Percentiles rank a stretch among this genome's conserved stretches.
phyloP scores from a whole-genome alignment of 371 early-diverging fungal species.

The Haplosporangium sp. region DNA sequence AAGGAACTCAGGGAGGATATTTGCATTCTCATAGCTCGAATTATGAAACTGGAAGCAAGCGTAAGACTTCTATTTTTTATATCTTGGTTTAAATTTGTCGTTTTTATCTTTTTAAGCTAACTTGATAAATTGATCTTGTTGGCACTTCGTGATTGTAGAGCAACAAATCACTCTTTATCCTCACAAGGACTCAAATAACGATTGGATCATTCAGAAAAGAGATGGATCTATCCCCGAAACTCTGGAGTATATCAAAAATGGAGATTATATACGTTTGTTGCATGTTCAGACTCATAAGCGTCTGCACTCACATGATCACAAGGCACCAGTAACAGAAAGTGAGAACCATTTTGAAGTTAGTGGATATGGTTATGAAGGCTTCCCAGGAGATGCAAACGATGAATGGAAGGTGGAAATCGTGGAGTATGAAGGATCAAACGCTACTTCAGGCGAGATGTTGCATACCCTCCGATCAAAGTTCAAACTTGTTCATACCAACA shows the following conservation, averaged over 20 bases:
- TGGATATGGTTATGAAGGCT: conserved; percentile 67
- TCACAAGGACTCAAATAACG: conserved; percentile 88
- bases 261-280: conserved; percentile 62
- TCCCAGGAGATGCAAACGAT: conserved; percentile 74
- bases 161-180: conserved; percentile 96
- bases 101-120: no score
- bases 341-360: conserved; percentile 93
- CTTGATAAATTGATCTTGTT: no score
- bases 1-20: conserved; percentile 78
- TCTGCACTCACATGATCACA: conserved; percentile 86
- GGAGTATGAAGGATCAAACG: conserved; percentile 66
- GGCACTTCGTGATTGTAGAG: conserved; percentile 55
- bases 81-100: no score
- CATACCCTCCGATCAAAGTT: conserved; percentile 76
- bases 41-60: conserved; percentile 85
- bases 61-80: conserved; percentile 49
- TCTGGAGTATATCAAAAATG: conserved; percentile 63
- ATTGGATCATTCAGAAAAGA: conserved; percentile 79
- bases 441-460: conserved; percentile 62
- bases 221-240: conserved; percentile 58
- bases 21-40: conserved; percentile 89
- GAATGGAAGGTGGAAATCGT: conserved; percentile 83
- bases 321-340: conserved; percentile 85
- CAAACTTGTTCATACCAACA: conserved; percentile 79
- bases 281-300: conserved; percentile 58